These are phyloP conservation scores for Hemisphaericaspora xylofermentans DNA, from an alignment of 1,139 yeast species.

Conservation along the genomic window DNA sequence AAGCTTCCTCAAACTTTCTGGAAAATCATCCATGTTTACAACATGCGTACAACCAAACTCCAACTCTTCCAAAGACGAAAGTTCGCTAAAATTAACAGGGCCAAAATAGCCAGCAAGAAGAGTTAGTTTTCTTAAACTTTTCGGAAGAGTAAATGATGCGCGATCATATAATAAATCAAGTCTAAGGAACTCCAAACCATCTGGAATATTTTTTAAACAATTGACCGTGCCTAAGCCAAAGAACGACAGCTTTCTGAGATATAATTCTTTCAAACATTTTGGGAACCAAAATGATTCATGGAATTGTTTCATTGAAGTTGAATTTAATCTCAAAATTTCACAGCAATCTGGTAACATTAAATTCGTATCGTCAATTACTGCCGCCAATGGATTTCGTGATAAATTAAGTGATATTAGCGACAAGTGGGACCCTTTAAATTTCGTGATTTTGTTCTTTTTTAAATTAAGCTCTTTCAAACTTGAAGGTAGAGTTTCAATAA, in stretches of 20 bases:
- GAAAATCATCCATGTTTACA: background rate
- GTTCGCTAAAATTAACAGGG: background rate
- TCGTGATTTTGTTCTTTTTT: background rate
- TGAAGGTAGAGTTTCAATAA: background rate
- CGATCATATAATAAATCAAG: background rate
- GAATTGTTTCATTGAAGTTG: background rate
- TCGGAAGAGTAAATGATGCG: background rate
- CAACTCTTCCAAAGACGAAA: background rate
- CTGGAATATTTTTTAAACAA: background rate
- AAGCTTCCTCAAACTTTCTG: background rate
- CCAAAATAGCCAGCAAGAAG: background rate
- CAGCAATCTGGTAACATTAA: background rate
- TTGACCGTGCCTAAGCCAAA: background rate
- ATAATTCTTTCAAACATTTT: background rate
- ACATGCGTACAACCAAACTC: background rate
- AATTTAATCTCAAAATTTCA: background rate
- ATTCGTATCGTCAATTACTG: background rate
- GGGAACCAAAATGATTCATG: background rate
- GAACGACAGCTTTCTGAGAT: background rate
- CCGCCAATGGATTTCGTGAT: background rate
- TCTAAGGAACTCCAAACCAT: background rate
- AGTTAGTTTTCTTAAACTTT: background rate
- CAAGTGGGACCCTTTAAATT: background rate
- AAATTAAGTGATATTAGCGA: background rate
- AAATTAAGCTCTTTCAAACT: slow-evolving; percentile 1